Evolutionary conservation across 2,329 filamentous ascomycete species (phyloP).

Genomic region (Rachicladosporium sp.): DNA sequence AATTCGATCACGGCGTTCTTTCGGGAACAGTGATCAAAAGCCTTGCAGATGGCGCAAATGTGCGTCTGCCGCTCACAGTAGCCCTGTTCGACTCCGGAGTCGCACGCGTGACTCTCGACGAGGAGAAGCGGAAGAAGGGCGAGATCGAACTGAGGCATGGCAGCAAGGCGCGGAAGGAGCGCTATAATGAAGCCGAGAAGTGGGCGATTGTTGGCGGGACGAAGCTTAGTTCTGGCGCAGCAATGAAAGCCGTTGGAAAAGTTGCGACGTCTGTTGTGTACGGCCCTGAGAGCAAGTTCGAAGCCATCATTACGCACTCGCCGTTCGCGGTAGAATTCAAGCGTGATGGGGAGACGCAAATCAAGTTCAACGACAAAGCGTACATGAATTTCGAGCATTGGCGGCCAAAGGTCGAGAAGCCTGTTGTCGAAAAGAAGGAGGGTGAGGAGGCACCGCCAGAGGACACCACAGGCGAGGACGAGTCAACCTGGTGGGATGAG

Average conservation of each 20-base stretch:
- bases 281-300: slow-evolving; percentile 61
- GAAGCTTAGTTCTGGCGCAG: slow-evolving; percentile 57
- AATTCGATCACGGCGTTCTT: slow-evolving; percentile 68
- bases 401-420: slow-evolving; percentile 69
- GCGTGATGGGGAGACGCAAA: slow-evolving; percentile 65
- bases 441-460: slow-evolving; percentile 31
- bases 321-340: slow-evolving; percentile 82
- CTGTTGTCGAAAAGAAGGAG: slow-evolving; percentile 44
- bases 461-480: slow-evolving; percentile 51
- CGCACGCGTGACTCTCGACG: slow-evolving; percentile 78
- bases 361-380: slow-evolving; percentile 84
- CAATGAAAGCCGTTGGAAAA: slow-evolving; percentile 52
- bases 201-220: slow-evolving; percentile 79
- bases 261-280: slow-evolving; percentile 65
- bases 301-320: slow-evolving; percentile 70
- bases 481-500: slow-evolving; percentile 97
- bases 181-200: slow-evolving; percentile 82
- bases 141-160: slow-evolving; percentile 78
- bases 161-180: slow-evolving; percentile 75
- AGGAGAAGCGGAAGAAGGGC: slow-evolving; percentile 78
- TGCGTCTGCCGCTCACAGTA: slow-evolving; percentile 70
- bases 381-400: slow-evolving; percentile 91
- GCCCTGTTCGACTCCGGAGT: slow-evolving; percentile 84
- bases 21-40: slow-evolving; percentile 73
- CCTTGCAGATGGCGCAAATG: slow-evolving; percentile 53